Conservation (phyloP, 1,139 yeast species). For the Starmera stellimalicola region DNA sequence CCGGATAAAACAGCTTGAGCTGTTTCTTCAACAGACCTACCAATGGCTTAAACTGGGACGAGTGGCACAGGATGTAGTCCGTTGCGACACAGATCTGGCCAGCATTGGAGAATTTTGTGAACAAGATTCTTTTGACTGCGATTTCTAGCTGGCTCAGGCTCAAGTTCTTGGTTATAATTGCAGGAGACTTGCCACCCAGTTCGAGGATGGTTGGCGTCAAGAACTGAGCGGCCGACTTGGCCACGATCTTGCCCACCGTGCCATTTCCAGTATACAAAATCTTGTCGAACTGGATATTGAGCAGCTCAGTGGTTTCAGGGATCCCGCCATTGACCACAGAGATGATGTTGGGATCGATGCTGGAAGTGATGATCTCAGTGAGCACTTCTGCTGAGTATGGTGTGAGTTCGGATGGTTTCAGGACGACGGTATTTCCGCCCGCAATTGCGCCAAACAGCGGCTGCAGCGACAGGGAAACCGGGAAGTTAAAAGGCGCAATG, state of each 20-base stretch:
- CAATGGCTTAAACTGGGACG: constrained; percentile 44
- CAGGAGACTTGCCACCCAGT: constrained; percentile 92
- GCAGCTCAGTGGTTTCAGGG: constrained; percentile 56
- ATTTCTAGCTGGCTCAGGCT: constrained; percentile 32
- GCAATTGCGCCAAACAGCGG: constrained; percentile 80
- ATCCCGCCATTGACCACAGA: constrained; percentile 67
- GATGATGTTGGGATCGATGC: constrained; percentile 43
- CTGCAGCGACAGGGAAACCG: constrained; percentile 51
- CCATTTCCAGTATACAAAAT: constrained; percentile 83
- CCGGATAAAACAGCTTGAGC: constrained; percentile 39
- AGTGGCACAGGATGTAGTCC: constrained; percentile 69
- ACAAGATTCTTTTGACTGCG: constrained; percentile 59
- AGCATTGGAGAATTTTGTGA: constrained; percentile 75
- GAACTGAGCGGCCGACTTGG: constrained; percentile 73
- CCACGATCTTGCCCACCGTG: constrained; percentile 66
- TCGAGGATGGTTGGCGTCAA: constrained; percentile 78
- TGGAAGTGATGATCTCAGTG: constrained; percentile 42
- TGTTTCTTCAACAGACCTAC: constrained; percentile 34
- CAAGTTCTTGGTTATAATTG: constrained; percentile 49
- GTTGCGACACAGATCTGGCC: constrained; percentile 92
- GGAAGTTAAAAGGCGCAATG: constrained; percentile 85
- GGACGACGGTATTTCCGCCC: constrained; percentile 75
- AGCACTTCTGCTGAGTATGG: constrained; percentile 54
- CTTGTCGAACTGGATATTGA: constrained; percentile 66
- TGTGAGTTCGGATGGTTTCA: constrained; percentile 72